These are phyloP conservation scores for Triticum turgidum DNA, from an alignment of 176 grass and related monocot genomes.

Conservation along the genomic window DNA sequence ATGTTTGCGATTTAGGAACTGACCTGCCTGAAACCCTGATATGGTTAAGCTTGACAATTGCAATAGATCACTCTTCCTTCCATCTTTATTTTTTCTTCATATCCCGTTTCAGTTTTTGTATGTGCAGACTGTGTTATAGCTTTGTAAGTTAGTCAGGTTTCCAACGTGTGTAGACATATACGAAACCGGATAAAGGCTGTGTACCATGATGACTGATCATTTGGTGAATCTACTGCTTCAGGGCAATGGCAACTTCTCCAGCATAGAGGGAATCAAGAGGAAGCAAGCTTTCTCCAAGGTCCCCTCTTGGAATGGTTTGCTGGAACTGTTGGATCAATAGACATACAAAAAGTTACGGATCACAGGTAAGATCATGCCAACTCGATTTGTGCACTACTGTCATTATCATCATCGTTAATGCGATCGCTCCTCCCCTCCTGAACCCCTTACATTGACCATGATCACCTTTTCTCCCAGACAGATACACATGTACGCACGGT, in stretches of 20 bases:
- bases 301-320: conserved; percentile 49
- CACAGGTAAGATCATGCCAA: conserved; percentile 14
- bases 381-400: background rate
- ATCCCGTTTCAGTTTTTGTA: background rate
- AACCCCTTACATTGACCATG: background rate
- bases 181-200: background rate
- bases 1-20: background rate
- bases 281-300: conserved; percentile 42
- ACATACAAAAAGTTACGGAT: background rate
- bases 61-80: background rate
- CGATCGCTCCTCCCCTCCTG: background rate
- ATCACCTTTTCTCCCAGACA: background rate
- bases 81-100: background rate
- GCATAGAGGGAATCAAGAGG: conserved; percentile 43
- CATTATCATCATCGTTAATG: background rate
- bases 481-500: conserved; percentile 12
- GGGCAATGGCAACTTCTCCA: conserved; percentile 54
- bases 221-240: conserved; percentile 21
- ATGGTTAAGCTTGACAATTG: background rate
- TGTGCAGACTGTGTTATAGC: background rate
- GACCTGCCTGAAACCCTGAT: background rate
- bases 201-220: background rate
- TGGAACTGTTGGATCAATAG: conserved; percentile 45
- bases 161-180: background rate
- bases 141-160: background rate